Percentiles rank a stretch among this genome's conserved stretches.
These are phyloP conservation scores for Gossypium herbaceum DNA, from an alignment of 345 rosid species.

Conservation along the genomic window DNA sequence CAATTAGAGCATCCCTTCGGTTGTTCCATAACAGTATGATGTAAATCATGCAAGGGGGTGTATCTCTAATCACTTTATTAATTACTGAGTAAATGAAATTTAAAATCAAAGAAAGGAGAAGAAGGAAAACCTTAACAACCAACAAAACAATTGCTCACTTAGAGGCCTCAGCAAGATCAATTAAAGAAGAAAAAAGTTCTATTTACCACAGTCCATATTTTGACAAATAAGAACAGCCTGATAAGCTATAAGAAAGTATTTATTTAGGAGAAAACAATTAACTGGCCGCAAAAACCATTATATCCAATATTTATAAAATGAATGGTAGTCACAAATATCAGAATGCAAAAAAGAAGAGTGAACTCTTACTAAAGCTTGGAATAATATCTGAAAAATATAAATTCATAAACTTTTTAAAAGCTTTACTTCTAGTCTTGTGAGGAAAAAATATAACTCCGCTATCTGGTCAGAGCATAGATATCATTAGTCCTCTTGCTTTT, in stretches of 20 bases:
- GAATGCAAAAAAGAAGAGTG: background rate
- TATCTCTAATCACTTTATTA: background rate
- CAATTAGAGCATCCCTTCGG: background rate
- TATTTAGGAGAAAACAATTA: background rate
- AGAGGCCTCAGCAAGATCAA: background rate
- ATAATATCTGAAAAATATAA: background rate
- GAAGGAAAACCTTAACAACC: background rate
- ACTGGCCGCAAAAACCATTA: background rate
- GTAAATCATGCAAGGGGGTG: background rate
- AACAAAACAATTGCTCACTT: background rate
- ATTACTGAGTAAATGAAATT: background rate
- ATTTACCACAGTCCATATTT: background rate
- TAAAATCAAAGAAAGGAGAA: background rate
- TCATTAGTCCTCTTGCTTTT: background rate
- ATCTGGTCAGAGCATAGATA: background rate
- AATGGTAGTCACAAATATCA: background rate
- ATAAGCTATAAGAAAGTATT: background rate
- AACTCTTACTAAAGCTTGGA: background rate
- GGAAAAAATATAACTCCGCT: background rate
- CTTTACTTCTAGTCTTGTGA: background rate
- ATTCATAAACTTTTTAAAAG: background rate
- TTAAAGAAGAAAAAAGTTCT: background rate
- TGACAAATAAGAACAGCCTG: background rate
- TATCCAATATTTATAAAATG: background rate
- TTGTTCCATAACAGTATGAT: background rate